These are phyloP conservation scores for Stemphylium vesicarium DNA, from an alignment of 2,329 filamentous ascomycete species.

Conservation along the genomic window DNA sequence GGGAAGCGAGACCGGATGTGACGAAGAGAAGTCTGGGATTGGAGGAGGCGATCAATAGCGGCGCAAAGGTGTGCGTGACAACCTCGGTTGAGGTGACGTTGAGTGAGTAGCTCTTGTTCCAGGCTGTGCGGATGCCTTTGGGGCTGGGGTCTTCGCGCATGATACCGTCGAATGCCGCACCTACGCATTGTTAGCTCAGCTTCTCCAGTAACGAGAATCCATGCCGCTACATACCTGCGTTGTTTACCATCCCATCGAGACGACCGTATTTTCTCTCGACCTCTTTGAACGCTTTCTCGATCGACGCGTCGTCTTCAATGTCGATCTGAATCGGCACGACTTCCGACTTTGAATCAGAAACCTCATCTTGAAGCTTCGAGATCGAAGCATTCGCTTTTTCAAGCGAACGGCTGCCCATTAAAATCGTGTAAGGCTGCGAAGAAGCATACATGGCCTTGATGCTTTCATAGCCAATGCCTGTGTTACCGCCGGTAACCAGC, in stretches of 20 bases:
- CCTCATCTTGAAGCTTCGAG: conserved; percentile 49
- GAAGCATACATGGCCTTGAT: conserved; percentile 62
- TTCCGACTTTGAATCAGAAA: conserved; percentile 50
- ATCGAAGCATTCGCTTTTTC: conserved; percentile 55
- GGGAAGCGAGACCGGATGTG: conserved; percentile 51
- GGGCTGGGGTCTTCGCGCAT: conserved; percentile 30
- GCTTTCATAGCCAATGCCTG: conserved; percentile 65
- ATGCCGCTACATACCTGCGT: conserved; percentile 54
- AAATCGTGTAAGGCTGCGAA: conserved; percentile 57
- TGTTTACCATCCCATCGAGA: conserved; percentile 64
- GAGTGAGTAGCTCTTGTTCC: conserved; percentile 45
- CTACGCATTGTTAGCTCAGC: conserved; percentile 45
- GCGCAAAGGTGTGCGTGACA: conserved; percentile 45
- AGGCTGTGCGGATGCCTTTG: conserved; percentile 45
- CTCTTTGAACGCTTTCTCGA: conserved; percentile 54
- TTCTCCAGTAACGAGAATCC: not conserved
- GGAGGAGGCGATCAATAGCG: conserved; percentile 47
- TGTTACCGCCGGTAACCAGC: conserved; percentile 65
- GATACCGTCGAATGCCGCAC: conserved; percentile 54
- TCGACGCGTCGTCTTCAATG: conserved; percentile 60
- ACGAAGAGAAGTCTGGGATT: conserved; percentile 49
- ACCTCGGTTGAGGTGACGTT: conserved; percentile 51
- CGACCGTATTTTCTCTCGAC: conserved; percentile 53
- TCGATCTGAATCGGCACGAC: conserved; percentile 61
- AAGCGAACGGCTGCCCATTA: conserved; percentile 61